phyloP scores from a whole-genome alignment of 768 basidiomycete genomes.

The Termitomyces sp. region DNA sequence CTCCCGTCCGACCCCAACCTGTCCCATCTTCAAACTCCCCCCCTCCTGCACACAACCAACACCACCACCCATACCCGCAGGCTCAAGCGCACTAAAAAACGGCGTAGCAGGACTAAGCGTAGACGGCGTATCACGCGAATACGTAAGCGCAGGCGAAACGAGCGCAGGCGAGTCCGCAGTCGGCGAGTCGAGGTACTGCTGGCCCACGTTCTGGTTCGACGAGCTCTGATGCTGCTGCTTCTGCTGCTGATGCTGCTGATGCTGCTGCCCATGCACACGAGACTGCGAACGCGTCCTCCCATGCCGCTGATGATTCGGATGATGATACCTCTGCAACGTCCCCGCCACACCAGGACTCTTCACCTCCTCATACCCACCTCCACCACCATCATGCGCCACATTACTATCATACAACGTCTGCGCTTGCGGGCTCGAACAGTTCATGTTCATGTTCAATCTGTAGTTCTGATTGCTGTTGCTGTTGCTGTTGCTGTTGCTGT shows the following conservation, averaged over 20 bases:
- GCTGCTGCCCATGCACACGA: neutral
- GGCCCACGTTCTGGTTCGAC: neutral
- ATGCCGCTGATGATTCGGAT: slow-evolving; percentile 15
- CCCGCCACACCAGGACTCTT: neutral
- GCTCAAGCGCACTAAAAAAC: slow-evolving; percentile 67
- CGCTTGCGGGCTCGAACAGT: neutral
- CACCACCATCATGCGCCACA: neutral
- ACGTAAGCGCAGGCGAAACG: slow-evolving; percentile 67
- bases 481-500: slow-evolving; percentile 23
- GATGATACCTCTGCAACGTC: slow-evolving; percentile 12
- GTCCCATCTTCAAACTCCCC: neutral
- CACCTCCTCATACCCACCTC: neutral
- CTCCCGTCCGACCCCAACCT: neutral
- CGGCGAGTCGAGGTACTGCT: neutral
- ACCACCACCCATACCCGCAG: slow-evolving; percentile 23
- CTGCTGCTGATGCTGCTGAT: too few species aligned
- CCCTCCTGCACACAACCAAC: neutral
- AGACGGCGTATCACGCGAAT: slow-evolving; percentile 58
- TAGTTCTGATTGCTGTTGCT: slow-evolving; percentile 20
- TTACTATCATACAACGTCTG: slow-evolving; percentile 11
- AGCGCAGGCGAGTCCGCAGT: slow-evolving; percentile 43
- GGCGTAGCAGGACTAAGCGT: slow-evolving; percentile 71
- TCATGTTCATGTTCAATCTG: slow-evolving; percentile 6
- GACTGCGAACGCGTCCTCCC: slow-evolving; percentile 4
- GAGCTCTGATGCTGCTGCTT: neutral